These are phyloP conservation scores for Batkoa obscura DNA, from an alignment of 371 early-diverging fungal species.

Conservation along the genomic window DNA sequence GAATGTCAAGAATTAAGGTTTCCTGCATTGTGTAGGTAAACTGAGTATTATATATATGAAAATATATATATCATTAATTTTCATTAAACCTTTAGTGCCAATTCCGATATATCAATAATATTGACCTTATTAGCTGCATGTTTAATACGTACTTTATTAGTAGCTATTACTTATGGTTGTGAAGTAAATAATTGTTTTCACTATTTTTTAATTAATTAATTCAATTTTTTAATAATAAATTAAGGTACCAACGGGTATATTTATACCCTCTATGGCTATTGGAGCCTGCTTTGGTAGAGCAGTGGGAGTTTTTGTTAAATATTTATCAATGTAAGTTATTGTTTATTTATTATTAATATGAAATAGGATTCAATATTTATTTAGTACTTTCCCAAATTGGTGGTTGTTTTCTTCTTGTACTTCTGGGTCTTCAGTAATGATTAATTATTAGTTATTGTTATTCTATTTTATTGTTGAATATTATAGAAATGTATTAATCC, in stretches of 20 bases:
- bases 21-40: constrained; percentile 43
- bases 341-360: background rate
- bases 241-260: constrained; percentile 74
- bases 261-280: constrained; percentile 77
- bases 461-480: background rate
- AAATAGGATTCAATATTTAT: background rate
- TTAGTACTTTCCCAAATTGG: constrained; percentile 38
- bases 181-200: constrained; percentile 14
- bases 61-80: background rate
- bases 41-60: constrained; percentile 9
- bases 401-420: constrained; percentile 54
- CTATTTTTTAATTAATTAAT: background rate
- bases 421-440: constrained; percentile 42
- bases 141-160: constrained; percentile 36
- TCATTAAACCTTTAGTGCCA: background rate
- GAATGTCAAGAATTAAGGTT: constrained; percentile 41
- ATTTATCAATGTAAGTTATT: constrained; percentile 20
- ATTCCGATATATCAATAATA: background rate
- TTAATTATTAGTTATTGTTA: background rate
- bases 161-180: constrained; percentile 56
- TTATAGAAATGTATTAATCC: constrained; percentile 61
- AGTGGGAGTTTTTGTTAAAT: constrained; percentile 68
- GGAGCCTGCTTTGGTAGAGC: constrained; percentile 82
- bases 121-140: constrained; percentile 32
- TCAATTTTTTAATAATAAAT: background rate